phyloP scores from a whole-genome alignment of 495 filamentous ascomycete species.

The Amorphotheca resinae region DNA sequence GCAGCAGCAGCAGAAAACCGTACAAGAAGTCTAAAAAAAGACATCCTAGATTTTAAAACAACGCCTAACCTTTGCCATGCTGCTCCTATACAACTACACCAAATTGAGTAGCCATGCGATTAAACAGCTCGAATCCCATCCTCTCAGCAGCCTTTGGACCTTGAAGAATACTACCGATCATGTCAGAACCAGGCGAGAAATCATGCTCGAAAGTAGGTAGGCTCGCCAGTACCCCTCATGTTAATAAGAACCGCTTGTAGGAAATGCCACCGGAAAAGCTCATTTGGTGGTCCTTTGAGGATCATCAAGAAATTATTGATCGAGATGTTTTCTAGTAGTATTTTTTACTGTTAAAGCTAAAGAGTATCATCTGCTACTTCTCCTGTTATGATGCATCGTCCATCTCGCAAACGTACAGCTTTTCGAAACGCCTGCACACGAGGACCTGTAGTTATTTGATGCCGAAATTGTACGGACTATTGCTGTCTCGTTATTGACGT shows the following conservation, averaged over 20 bases:
- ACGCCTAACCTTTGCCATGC: too few relatives aligned
- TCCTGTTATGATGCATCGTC: too few relatives aligned
- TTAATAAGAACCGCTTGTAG: conserved; percentile 23
- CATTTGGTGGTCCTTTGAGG: conserved; percentile 17
- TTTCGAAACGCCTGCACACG: too few relatives aligned
- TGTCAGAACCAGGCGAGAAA: conserved; percentile 22
- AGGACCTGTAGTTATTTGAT: too few relatives aligned
- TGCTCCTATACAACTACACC: too few relatives aligned
- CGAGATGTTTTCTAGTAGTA: conserved; percentile 19
- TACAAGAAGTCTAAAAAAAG: too few relatives aligned
- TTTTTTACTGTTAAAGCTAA: conserved; percentile 12
- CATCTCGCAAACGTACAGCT: too few relatives aligned
- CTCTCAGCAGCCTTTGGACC: conserved; percentile 17
- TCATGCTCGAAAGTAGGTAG: conserved; percentile 25
- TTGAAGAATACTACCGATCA: conserved; percentile 19
- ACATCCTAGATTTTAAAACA: too few relatives aligned
- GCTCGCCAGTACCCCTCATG: conserved; percentile 23
- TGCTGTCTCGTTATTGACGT: too few relatives aligned
- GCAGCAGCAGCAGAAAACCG: too few relatives aligned
- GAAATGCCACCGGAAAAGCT: conserved; percentile 25
- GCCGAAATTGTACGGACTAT: too few relatives aligned
- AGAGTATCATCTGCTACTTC: conserved; percentile 21
- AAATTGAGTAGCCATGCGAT: conserved; percentile 3
- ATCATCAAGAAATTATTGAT: conserved; percentile 18
- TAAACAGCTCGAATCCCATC: conserved; percentile 19